These are phyloP conservation scores for Erysimum pusillum DNA, from an alignment of 441 rosid genomes.

Conservation along the genomic window DNA sequence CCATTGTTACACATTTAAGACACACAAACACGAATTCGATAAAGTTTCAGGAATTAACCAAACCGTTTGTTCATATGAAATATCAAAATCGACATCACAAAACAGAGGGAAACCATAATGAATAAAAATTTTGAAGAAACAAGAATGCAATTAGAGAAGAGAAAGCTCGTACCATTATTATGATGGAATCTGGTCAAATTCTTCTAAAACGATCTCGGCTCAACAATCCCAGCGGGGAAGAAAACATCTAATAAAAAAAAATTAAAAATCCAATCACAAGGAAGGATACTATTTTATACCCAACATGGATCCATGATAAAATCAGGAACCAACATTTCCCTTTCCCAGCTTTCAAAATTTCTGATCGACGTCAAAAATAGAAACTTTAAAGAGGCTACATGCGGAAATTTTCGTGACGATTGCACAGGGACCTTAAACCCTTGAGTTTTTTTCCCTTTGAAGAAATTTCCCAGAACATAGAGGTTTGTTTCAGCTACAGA, in stretches of 20 bases:
- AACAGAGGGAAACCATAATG: background rate
- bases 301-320: conserved; percentile 19
- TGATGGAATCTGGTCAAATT: conserved; percentile 16
- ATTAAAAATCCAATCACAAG: conserved; percentile 3
- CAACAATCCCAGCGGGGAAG: conserved; percentile 14
- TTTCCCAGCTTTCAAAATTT: conserved; percentile 26
- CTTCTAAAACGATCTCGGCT: background rate
- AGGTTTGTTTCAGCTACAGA: background rate
- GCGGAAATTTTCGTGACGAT: background rate
- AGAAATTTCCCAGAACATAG: background rate
- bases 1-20: conserved; percentile 5
- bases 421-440: conserved; percentile 22
- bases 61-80: background rate
- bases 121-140: background rate
- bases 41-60: background rate
- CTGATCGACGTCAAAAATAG: conserved; percentile 36
- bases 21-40: background rate
- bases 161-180: conserved; percentile 42
- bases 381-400: background rate
- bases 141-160: conserved; percentile 15
- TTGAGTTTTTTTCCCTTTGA: background rate
- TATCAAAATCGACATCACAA: conserved; percentile 11
- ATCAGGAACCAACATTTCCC: background rate
- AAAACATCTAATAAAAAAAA: conserved; percentile 21
- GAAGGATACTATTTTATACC: background rate